Base-by-base conservation (phyloP, 2,329 filamentous ascomycete genomes). In the Microsporum audouinii region DNA sequence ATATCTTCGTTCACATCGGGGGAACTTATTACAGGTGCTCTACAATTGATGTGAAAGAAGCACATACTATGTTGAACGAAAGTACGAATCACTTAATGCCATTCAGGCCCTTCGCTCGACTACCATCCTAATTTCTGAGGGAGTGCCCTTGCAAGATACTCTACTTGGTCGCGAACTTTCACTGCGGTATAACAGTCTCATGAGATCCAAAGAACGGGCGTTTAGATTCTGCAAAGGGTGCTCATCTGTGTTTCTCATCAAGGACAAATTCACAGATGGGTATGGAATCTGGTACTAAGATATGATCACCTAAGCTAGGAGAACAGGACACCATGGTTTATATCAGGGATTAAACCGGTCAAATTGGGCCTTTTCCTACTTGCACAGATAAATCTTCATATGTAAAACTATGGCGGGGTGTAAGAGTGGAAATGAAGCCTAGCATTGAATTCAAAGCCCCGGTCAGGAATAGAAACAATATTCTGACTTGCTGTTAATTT, bases 81-180 rank as follows among this genome's bases (percentile, higher is more conserved):
- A 85, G 89, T n/a, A 88, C 75, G 3, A 58, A 88, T 77, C 43
- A 88, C 85, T 69, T 88, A 87, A 67, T 89, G 86, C 85, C 85
- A 89, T 68, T 88, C 84, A 0, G 82, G 81, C 33, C 84, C 85
- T 60, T 82, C 71, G 65, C 85, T 82, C 14, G 84, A 81, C 60
- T 78, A 70, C 77, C 86, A 87, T 39, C 81, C 82, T 62, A 88
- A 78, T 62, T 85, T 81, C 68, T 85, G 81, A 57, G 79, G 78
- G 34, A 89, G 72, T 23, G 80, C 84, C 65, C 84, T 78, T 10
- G 87, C 81, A 17, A 89, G 77, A 61, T 75, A 77, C 29, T 87
- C 83, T 23, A 84, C 78, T 49, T 86, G 79, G 63, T 82, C 75
- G 58, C 78, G 79, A 55, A 87, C 78, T 65, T 88, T 80, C 17